These are phyloP conservation scores for Neurospora sp. DNA, from an alignment of 495 filamentous ascomycete genomes.

Conservation along the genomic window DNA sequence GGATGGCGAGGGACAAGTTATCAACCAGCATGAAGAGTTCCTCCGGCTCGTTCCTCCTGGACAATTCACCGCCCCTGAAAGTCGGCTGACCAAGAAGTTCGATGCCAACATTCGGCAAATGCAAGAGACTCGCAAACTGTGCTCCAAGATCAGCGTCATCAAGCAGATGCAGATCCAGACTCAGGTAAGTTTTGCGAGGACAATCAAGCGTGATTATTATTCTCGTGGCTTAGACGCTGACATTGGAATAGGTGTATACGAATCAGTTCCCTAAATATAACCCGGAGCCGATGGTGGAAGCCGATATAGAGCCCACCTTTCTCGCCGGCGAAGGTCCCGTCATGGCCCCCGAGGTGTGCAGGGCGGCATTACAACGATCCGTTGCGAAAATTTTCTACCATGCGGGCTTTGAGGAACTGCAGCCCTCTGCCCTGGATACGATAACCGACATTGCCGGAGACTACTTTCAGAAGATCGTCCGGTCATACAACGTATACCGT, in stretches of 20 bases:
- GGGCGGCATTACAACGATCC: conserved; percentile 76
- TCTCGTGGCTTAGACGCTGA: conserved; percentile 3
- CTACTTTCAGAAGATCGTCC: conserved; percentile 75
- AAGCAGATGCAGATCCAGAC: conserved; percentile 99
- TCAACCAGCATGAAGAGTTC: conserved; percentile 76
- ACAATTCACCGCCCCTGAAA: conserved; percentile 67
- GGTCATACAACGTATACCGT: conserved; percentile 67
- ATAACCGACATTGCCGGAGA: conserved; percentile 85
- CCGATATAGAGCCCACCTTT: conserved; percentile 74
- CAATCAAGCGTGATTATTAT: background rate
- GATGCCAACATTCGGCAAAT: conserved; percentile 88
- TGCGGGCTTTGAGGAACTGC: conserved; percentile 94
- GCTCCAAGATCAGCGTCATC: conserved; percentile 90
- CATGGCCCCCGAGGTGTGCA: conserved; percentile 67
- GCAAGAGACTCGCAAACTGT: conserved; percentile 94
- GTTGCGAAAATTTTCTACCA: conserved; percentile 94
- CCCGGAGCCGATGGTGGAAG: conserved; percentile 79
- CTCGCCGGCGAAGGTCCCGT: conserved; percentile 80
- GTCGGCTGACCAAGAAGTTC: conserved; percentile 65
- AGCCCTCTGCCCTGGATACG: conserved; percentile 84
- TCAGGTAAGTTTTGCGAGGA: conserved; percentile 49
- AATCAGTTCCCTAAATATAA: conserved; percentile 98
- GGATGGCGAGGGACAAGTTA: conserved; percentile 74
- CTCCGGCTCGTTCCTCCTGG: conserved; percentile 62
- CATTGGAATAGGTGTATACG: conserved; percentile 64